Evolutionary conservation across 257 asterid species (phyloP).

Genomic region (Rauvolfia tetraphylla): DNA sequence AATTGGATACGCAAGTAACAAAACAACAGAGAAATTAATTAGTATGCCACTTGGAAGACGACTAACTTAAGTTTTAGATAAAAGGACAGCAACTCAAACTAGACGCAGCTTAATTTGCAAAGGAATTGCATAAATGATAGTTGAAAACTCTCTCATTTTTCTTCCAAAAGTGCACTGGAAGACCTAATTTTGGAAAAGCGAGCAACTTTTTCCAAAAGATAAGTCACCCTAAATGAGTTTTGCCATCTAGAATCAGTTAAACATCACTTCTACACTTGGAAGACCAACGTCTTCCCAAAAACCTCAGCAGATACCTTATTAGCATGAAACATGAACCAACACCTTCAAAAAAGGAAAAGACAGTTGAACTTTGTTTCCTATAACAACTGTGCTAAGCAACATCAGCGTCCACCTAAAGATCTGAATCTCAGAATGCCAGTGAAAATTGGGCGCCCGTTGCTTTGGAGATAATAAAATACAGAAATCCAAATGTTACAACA

Average conservation of each 20-base stretch:
- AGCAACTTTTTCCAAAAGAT: not conserved
- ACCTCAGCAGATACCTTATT: not conserved
- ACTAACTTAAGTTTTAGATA: not conserved
- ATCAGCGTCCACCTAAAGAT: not conserved
- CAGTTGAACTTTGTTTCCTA: not conserved
- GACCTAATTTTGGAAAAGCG: not conserved
- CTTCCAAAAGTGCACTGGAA: not conserved
- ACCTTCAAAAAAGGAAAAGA: not conserved
- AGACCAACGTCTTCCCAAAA: conserved; percentile 4
- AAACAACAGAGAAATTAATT: not conserved
- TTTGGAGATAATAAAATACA: not conserved
- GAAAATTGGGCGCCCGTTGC: not conserved
- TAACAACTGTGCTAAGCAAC: not conserved
- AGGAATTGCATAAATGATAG: not conserved
- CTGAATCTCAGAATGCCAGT: not conserved
- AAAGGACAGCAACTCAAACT: not conserved
- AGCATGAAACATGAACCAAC: not conserved
- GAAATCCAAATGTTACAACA: not conserved
- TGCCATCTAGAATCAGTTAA: not conserved
- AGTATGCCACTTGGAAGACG: not conserved
- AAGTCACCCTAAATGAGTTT: not conserved
- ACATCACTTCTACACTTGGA: not conserved
- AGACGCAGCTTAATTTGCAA: not conserved
- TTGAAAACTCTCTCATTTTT: not conserved
- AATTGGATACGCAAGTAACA: not conserved